Conservation (phyloP, 1,284 basidiomycete species). For the Cronartium ribicola region DNA sequence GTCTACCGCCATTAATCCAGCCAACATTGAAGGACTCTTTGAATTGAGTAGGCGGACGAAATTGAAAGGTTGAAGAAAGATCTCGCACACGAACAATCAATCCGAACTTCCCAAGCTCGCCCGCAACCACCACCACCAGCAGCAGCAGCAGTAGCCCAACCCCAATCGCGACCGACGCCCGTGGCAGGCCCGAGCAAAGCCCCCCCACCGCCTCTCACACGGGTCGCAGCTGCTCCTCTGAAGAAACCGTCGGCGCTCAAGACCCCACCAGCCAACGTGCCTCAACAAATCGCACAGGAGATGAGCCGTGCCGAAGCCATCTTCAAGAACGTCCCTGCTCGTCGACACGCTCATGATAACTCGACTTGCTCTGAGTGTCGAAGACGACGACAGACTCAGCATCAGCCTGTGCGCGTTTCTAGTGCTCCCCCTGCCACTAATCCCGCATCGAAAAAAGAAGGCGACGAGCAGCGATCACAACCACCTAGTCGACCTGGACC, state of each 20-base stretch:
- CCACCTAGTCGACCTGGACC: not conserved
- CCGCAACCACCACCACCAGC: not conserved
- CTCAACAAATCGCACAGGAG: constrained; percentile 14
- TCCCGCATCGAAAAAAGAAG: constrained; percentile 19
- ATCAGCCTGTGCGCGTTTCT: not conserved
- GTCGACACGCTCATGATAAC: constrained; percentile 23
- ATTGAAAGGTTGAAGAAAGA: constrained; percentile 23
- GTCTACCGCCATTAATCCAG: not conserved
- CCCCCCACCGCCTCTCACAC: not conserved
- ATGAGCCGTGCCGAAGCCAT: constrained; percentile 33
- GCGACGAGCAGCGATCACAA: constrained; percentile 6
- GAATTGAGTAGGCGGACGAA: constrained; percentile 25
- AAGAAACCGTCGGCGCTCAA: not conserved
- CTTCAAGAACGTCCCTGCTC: constrained; percentile 16
- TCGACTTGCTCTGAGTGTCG: constrained; percentile 36
- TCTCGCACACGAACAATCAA: constrained; percentile 26
- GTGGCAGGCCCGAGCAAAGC: not conserved
- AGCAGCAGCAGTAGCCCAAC: not conserved
- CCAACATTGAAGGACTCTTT: not conserved
- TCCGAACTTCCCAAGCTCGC: not conserved
- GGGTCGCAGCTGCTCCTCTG: not conserved
- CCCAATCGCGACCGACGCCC: not conserved
- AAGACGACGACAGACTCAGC: not conserved
- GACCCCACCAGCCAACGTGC: not conserved
- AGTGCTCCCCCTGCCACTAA: not conserved